Base-by-base conservation (phyloP, 139 green algal species). In the Haematococcus sp. region DNA sequence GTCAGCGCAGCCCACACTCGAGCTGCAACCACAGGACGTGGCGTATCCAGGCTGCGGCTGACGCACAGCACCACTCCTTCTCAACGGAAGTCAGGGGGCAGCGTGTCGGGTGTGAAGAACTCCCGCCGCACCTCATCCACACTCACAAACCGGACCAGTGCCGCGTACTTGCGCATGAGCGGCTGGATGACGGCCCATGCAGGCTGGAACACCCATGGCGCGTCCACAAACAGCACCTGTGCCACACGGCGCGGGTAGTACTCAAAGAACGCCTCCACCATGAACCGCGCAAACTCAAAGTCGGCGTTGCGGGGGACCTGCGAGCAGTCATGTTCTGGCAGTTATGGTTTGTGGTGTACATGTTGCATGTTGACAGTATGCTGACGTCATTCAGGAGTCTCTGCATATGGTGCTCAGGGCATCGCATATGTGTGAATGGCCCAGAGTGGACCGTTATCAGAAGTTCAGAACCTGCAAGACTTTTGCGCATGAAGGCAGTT, bases 231-330 rank as follows among this genome's bases (percentile, higher is more conserved):
- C 59, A 98, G 81, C 59, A 98, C 94, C 72, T 98, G 91, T 0
- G 86, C 86, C 44, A 98, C 78, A 0, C 83, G 78, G 4, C 93
- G 93, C 2, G 94, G 94, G 77, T 98, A 98, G 76, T 95, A 97
- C 34, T 91, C 86, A 76, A 98, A 98, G 79, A 98, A 98, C 0
- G 93, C 86, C 49, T 97, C 91, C 23, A 97, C 90, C 85, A 98
- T 84, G 77, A 98, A 98, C 0, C 83, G 80, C 0, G 91, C 86
- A 76, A 98, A 97, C 19, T 52, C 74, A 22, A 97, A 82, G 68
- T 98, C 95, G 4, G 88, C 88, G 78, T 98, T 98, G 28, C 67
- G 23, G 1, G 49, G 22, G 19, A 86, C 63, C 66, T 72, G 66
- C 16, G 34, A 11, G 22, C 61, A 65, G n/a, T n/a, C 40, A 49